These are phyloP conservation scores for Gymnopilus dilepis DNA, from an alignment of 768 basidiomycete species.

Conservation along the genomic window DNA sequence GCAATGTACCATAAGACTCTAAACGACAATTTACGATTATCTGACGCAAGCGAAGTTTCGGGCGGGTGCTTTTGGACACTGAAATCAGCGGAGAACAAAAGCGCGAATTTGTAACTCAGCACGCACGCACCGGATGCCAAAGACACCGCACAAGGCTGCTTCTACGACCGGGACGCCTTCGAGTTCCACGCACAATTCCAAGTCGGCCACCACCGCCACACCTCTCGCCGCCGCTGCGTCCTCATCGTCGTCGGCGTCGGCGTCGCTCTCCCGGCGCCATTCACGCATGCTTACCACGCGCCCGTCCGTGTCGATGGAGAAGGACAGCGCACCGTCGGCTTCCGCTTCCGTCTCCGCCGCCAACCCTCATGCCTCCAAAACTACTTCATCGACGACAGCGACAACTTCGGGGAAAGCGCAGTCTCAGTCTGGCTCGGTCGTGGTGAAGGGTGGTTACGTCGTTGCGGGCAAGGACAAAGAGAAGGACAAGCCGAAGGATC, in stretches of 20 bases:
- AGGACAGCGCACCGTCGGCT: neutral
- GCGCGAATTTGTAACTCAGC: slow-evolving; percentile 3
- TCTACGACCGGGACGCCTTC: neutral
- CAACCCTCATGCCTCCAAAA: neutral
- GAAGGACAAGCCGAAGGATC: slow-evolving; percentile 8
- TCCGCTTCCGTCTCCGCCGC: slow-evolving; percentile 2
- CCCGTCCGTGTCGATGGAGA: neutral
- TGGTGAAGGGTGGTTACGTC: slow-evolving; percentile 10
- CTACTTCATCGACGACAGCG: neutral
- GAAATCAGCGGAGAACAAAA: neutral
- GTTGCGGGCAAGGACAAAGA: slow-evolving; percentile 6
- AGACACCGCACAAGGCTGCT: slow-evolving; percentile 2
- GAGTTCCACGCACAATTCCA: neutral
- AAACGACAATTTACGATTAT: neutral
- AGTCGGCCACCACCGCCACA: neutral
- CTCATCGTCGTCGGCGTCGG: neutral
- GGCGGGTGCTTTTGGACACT: neutral
- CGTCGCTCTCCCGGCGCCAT: neutral
- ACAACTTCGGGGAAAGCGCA: neutral
- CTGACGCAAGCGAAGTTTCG: neutral
- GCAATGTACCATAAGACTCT: neutral
- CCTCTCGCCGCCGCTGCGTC: neutral
- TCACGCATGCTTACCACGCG: neutral
- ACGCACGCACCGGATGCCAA: neutral
- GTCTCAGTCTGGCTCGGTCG: neutral